A percentile compares a stretch with the other conserved stretches of the same genome.
Evolutionary conservation across 2,329 filamentous ascomycete species (phyloP).

Genomic region (Colletotrichum costaricense): DNA sequence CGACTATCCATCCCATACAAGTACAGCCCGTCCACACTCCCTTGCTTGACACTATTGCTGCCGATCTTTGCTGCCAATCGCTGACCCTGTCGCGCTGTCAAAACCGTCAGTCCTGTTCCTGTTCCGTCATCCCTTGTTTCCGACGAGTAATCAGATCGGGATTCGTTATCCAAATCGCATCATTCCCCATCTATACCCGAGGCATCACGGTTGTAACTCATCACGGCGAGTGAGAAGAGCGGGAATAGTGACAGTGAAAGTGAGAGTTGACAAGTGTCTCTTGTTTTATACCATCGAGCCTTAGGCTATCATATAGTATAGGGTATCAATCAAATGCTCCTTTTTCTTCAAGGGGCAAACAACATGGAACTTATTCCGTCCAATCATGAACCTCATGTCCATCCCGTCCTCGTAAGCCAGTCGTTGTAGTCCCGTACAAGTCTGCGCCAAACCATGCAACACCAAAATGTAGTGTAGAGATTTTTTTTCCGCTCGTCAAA

Average conservation of each 20-base stretch:
- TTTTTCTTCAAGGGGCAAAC: conserved; percentile 7
- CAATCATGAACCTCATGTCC: conserved; percentile 23
- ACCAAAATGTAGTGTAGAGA: not conserved
- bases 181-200: no score
- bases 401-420: conserved; percentile 16
- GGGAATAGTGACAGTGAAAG: no score
- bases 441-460: conserved; percentile 5
- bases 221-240: not conserved
- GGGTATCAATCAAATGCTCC: conserved; percentile 33
- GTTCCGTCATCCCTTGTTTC: not conserved
- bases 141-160: not conserved
- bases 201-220: not conserved
- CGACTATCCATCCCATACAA: not conserved
- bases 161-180: not conserved
- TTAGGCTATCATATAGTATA: conserved; percentile 5
- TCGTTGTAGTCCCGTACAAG: not conserved
- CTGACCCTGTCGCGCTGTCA: no score
- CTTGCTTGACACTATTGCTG: not conserved
- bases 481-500: not conserved
- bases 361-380: conserved; percentile 3
- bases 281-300: conserved; percentile 11
- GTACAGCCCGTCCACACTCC: no score
- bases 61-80: not conserved
- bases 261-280: conserved; percentile 9
- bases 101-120: not conserved